A percentile compares a stretch with the other conserved stretches of the same genome.
These are phyloP conservation scores for Fragilariopsis cylindrus DNA, from an alignment of 108 stramenopile genomes.

Conservation along the genomic window DNA sequence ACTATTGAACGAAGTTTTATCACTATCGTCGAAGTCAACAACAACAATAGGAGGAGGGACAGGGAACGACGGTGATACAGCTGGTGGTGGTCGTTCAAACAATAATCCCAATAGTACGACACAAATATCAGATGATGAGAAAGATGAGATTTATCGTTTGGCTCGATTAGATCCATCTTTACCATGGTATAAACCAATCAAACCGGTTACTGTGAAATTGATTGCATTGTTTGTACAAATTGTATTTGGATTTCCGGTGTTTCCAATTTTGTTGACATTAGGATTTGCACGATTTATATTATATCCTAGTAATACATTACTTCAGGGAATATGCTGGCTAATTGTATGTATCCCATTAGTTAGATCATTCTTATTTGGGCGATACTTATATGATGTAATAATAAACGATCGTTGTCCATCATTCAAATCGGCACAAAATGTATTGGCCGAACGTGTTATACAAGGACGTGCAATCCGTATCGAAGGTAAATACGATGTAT, in stretches of 20 bases:
- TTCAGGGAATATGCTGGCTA: background rate
- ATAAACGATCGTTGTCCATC: constrained; percentile 53
- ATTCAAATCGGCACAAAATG: constrained; percentile 56
- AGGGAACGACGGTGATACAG: background rate
- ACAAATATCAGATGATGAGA: background rate
- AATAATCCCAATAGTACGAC: background rate
- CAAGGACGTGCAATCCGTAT: constrained; percentile 43
- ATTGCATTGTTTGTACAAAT: background rate
- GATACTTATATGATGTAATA: background rate
- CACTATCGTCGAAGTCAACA: background rate
- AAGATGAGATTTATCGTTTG: background rate
- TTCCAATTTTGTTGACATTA: background rate
- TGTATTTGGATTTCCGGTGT: background rate
- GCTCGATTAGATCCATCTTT: constrained; percentile 1
- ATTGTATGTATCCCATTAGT: background rate
- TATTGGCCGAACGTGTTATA: constrained; percentile 29
- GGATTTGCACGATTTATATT: background rate
- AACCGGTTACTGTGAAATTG: background rate
- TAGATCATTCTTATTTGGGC: background rate
- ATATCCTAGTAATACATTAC: background rate
- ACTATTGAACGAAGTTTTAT: background rate
- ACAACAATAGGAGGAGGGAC: background rate
- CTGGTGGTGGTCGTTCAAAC: background rate
- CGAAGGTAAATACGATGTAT: constrained; percentile 45
- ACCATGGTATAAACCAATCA: background rate